Conservation (phyloP, 2,329 filamentous ascomycete species). For the Immersiporthe knoxdaviesiana region DNA sequence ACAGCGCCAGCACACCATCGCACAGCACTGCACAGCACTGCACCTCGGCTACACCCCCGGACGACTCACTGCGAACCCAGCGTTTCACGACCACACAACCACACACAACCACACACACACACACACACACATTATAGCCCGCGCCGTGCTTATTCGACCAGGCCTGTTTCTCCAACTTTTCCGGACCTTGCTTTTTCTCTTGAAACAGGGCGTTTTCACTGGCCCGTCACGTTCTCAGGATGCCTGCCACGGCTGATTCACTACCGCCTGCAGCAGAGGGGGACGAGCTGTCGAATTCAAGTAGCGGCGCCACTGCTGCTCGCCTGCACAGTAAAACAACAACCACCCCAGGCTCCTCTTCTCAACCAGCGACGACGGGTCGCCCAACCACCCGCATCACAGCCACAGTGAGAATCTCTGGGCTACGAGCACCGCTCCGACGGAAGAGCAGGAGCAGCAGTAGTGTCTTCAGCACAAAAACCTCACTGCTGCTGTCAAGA, state of each 20-base stretch:
- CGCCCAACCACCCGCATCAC: conserved; percentile 22
- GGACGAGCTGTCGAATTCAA: not conserved
- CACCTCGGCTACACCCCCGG: not conserved
- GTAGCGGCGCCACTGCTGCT: not conserved
- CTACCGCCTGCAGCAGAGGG: not conserved
- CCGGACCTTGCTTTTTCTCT: not conserved
- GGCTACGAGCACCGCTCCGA: conserved; percentile 24
- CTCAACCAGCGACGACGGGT: conserved; percentile 4
- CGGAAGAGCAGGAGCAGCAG: conserved; percentile 23
- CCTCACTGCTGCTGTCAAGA: conserved; percentile 27
- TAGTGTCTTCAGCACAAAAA: conserved; percentile 30
- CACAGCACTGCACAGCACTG: not conserved
- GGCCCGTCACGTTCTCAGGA: conserved; percentile 15
- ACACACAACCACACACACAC: not conserved
- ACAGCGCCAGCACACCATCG: not conserved
- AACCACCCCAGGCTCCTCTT: not conserved
- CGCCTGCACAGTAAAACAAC: not conserved
- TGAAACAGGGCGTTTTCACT: not conserved
- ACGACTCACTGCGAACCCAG: not conserved
- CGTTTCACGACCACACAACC: not conserved
- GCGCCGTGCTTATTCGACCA: not conserved
- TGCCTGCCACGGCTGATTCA: conserved; percentile 26
- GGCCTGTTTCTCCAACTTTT: conserved; percentile 21
- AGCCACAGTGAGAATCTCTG: conserved; percentile 26
- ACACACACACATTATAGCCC: not conserved